Base-by-base conservation (phyloP, 139 green algal genomes). In the Parachlorella kessleri region DNA sequence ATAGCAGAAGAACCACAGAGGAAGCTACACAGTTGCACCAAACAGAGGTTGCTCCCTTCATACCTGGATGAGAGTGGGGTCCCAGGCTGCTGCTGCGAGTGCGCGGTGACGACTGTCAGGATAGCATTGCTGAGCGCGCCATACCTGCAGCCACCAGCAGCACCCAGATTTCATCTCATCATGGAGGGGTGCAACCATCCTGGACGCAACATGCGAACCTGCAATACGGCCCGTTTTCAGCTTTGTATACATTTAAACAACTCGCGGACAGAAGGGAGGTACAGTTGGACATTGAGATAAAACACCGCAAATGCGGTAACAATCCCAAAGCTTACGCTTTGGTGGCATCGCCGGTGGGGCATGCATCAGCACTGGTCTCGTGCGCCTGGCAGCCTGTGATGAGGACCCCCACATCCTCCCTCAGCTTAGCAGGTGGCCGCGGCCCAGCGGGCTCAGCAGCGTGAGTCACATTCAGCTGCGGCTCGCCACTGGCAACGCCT, bases 51-150 rank as follows among this genome's bases (percentile, higher is more conserved):
- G n/a, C n/a, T n/a, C n/a, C n/a, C n/a, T 26, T 14, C 65, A 18
- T 32, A 89, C 84, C 84, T 73, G 72, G 87, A 88, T 1, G 87
- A 86, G 39, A 91, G 66, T 6, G 73, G 66, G 35, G 66, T 35
- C 63, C 77, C 80, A 1, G 84, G 82, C 36, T 83, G 79, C 42
- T 87, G 35, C 54, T 84, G 32, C 39, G 81, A 75, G 67, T 89
- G 84, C 24, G 78, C 42, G 5, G 75, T 72, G 7, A 91, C 53
- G 1, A 89, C 81, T 0, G 86, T 93, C 10, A 76, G 73, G 9
- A 94, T 80, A 35, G 85, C 81, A 55, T 93, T 91, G 71, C 79
- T 91, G 48, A 94, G 83, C 26, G 90, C 90, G 40, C 90, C 90
- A 75, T 88, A 90, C n/a, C 70, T 76, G 70, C 41, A n/a, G n/a